These are phyloP conservation scores for Yarrowia divulgata DNA, from an alignment of 805 yeast species.

Conservation along the genomic window DNA sequence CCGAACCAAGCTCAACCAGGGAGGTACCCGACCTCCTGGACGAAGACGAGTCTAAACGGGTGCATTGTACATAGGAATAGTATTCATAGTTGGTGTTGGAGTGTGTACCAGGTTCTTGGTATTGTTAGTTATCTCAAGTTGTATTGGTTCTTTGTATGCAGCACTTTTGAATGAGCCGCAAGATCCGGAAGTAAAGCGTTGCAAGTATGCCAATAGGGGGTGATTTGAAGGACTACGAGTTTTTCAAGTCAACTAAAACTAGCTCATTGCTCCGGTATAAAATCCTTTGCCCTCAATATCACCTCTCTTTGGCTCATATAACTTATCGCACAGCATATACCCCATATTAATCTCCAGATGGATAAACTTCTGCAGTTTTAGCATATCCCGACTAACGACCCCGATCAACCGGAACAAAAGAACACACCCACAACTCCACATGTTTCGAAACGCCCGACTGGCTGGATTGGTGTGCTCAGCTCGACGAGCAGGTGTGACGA, in stretches of 20 bases:
- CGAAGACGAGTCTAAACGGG: slow-evolving; percentile 57
- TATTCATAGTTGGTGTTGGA: neutral
- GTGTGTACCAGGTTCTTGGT: too few species aligned
- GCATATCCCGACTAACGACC: slow-evolving; percentile 6
- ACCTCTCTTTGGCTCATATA: neutral
- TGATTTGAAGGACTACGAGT: too few species aligned
- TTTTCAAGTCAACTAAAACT: too few species aligned
- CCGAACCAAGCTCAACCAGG: slow-evolving; percentile 82
- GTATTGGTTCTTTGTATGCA: too few species aligned
- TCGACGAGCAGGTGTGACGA: slow-evolving; percentile 12
- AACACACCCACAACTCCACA: neutral
- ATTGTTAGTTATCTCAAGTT: too few species aligned
- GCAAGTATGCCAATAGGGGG: too few species aligned
- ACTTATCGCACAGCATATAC: neutral
- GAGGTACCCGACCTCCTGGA: slow-evolving; percentile 89
- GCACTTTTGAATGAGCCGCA: neutral
- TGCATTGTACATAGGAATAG: slow-evolving; percentile 35
- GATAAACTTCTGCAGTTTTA: slow-evolving; percentile 10
- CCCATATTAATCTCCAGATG: slow-evolving; percentile 10
- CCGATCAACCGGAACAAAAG: neutral
- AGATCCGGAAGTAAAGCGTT: neutral
- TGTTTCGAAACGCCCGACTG: slow-evolving; percentile 31
- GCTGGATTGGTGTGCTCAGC: slow-evolving; percentile 24
- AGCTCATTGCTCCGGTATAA: too few species aligned
- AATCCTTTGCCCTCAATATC: neutral